These are phyloP conservation scores for Globisporangium cylindrosporum DNA, from an alignment of 352 stramenopile species.

Conservation along the genomic window DNA sequence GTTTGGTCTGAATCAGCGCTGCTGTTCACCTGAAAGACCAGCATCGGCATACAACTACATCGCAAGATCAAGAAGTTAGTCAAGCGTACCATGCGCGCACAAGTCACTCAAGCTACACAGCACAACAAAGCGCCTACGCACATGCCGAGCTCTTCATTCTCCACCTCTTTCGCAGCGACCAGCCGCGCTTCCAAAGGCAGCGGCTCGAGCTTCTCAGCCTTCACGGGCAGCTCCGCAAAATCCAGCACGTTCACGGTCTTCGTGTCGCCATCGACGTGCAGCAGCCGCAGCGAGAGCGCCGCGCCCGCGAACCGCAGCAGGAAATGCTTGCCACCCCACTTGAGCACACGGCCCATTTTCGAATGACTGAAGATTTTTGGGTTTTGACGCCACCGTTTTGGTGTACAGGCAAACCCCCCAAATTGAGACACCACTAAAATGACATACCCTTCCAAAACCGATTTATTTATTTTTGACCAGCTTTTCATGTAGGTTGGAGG, in stretches of 20 bases:
- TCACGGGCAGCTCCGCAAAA: constrained; percentile 6
- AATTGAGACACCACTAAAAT: no score
- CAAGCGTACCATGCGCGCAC: neutral
- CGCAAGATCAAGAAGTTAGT: neutral
- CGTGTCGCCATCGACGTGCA: constrained; percentile 12
- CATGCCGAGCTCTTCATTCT: constrained; percentile 35
- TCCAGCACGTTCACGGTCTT: constrained; percentile 8
- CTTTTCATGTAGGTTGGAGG: no score
- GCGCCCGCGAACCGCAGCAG: constrained; percentile 13
- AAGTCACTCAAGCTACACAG: neutral
- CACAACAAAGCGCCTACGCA: constrained; percentile 17
- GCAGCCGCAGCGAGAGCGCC: constrained; percentile 14
- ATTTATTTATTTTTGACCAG: no score
- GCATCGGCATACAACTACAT: constrained; percentile 6
- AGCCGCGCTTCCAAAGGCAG: constrained; percentile 31
- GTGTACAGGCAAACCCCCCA: no score
- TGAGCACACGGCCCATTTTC: neutral
- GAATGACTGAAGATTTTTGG: neutral
- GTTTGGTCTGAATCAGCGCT: neutral
- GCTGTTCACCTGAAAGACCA: constrained; percentile 14
- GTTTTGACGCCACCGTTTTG: constrained; percentile 7
- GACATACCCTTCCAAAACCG: no score
- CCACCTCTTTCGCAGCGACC: constrained; percentile 37
- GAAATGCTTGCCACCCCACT: constrained; percentile 13
- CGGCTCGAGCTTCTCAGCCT: neutral